Evolutionary conservation across 129 eudicot genomes (phyloP).

Genomic region (Saussurea involucrata): DNA sequence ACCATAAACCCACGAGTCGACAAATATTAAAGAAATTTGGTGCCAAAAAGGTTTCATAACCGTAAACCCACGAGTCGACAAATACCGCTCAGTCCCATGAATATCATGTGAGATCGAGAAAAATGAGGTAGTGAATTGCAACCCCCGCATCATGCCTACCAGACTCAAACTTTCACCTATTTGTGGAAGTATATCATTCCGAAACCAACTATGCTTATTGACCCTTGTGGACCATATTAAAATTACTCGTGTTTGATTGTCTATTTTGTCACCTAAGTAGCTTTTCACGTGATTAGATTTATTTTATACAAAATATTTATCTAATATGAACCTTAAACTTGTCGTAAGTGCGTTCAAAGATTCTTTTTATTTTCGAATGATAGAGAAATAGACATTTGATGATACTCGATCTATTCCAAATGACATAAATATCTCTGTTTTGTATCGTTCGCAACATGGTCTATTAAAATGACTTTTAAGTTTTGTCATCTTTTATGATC

Average conservation of each 20-base stretch:
- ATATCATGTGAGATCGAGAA: neutral
- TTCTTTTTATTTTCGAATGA: neutral
- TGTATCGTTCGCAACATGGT: neutral
- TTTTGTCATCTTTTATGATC: neutral
- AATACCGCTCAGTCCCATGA: too few relatives aligned
- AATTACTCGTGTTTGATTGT: neutral
- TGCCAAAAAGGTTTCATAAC: neutral
- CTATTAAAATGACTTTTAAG: neutral
- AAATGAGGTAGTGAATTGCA: neutral
- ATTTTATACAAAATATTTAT: neutral
- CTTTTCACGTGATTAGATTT: neutral
- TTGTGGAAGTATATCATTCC: neutral
- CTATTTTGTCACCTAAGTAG: neutral
- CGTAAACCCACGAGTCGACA: neutral
- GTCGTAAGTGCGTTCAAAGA: neutral
- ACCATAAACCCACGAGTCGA: neutral
- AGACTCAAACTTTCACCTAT: neutral
- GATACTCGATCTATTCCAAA: neutral
- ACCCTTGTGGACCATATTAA: neutral
- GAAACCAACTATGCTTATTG: neutral
- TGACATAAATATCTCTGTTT: slow-evolving; percentile 4
- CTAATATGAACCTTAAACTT: neutral
- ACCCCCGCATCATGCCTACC: neutral
- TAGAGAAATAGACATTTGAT: neutral
- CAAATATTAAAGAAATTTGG: neutral